phyloP scores from a whole-genome alignment of 805 yeast genomes.

The Ogataea paradorogensis region DNA sequence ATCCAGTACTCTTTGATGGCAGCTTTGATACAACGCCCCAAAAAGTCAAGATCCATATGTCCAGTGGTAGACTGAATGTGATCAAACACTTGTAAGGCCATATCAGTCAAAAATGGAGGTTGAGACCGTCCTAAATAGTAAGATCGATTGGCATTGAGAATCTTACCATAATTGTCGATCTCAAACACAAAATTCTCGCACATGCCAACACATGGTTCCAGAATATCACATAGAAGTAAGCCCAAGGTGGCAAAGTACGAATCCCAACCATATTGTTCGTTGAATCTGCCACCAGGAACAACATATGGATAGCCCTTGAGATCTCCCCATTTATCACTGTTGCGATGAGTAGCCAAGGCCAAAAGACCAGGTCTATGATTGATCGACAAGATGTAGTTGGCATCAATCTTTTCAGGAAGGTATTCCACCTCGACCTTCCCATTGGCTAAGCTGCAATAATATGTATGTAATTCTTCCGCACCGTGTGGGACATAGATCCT shows the following conservation, averaged over 20 bases:
- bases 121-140: slow-evolving; percentile 91
- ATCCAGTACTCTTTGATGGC: slow-evolving; percentile 83
- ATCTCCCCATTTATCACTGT: slow-evolving; percentile 29
- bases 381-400: slow-evolving; percentile 72
- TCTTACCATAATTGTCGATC: slow-evolving; percentile 85
- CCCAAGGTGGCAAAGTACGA: slow-evolving; percentile 91
- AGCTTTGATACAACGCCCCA: slow-evolving; percentile 63
- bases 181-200: slow-evolving; percentile 90
- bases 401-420: slow-evolving; percentile 71
- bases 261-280: slow-evolving; percentile 98
- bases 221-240: slow-evolving; percentile 59
- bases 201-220: slow-evolving; percentile 82
- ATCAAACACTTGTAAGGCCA: slow-evolving; percentile 70
- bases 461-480: slow-evolving; percentile 70
- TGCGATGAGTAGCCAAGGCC: slow-evolving; percentile 66
- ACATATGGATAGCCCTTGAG: slow-evolving; percentile 74
- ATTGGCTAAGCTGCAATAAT: slow-evolving; percentile 52
- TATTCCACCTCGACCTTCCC: slow-evolving; percentile 67
- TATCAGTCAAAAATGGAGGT: slow-evolving; percentile 95
- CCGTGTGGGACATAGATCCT: slow-evolving; percentile 74
- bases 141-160: slow-evolving; percentile 89
- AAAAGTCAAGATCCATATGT: slow-evolving; percentile 55
- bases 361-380: slow-evolving; percentile 83
- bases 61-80: slow-evolving; percentile 41
- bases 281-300: slow-evolving; percentile 97